Evolutionary conservation across 2,329 filamentous ascomycete genomes (phyloP).

Genomic region (Botrytis hyacinthi): DNA sequence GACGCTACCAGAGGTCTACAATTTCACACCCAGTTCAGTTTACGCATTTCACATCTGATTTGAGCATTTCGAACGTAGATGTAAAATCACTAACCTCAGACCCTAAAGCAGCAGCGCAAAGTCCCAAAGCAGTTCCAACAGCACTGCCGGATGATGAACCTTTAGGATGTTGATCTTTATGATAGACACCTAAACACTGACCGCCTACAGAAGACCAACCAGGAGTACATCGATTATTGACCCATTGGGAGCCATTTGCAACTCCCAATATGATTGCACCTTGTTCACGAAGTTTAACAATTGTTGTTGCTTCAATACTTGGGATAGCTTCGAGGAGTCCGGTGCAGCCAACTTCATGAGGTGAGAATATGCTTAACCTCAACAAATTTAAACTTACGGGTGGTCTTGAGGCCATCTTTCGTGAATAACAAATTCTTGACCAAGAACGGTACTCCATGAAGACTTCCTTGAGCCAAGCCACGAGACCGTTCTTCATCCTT

Average conservation of each 20-base stretch:
- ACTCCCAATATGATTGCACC: conserved; percentile 25
- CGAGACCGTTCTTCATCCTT: conserved; percentile 25
- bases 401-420: conserved; percentile 54
- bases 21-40: conserved; percentile 10
- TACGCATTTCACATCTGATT: conserved; percentile 9
- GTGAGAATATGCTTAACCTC: background rate
- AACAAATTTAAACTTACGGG: conserved; percentile 40
- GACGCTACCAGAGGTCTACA: conserved; percentile 55
- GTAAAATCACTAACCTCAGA: conserved; percentile 48
- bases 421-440: conserved; percentile 62
- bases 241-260: conserved; percentile 50
- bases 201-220: conserved; percentile 65
- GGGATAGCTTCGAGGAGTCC: conserved; percentile 52
- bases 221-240: conserved; percentile 51
- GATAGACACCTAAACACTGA: conserved; percentile 58
- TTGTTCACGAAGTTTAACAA: conserved; percentile 19
- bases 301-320: conserved; percentile 52
- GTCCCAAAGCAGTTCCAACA: conserved; percentile 18
- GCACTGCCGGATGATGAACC: conserved; percentile 23
- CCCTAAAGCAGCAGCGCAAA: conserved; percentile 44
- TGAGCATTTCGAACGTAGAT: background rate
- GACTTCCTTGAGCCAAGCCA: conserved; percentile 37
- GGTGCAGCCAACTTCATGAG: conserved; percentile 36
- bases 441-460: conserved; percentile 57
- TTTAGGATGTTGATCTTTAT: conserved; percentile 16